Evolutionary conservation across 306 rosid species (phyloP).

Genomic region (Mimosa bimucronata): DNA sequence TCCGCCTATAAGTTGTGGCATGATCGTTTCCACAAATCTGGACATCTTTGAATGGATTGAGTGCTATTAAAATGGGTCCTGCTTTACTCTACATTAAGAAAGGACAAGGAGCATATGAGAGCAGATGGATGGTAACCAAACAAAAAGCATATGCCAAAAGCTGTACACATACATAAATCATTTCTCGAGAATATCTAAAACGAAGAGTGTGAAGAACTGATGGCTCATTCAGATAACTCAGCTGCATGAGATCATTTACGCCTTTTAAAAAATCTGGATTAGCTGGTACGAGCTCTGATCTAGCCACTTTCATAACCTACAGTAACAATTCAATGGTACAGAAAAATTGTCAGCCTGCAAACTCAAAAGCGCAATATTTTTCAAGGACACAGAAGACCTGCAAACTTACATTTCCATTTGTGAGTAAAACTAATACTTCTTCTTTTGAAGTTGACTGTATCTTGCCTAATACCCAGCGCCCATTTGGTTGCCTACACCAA

Average conservation of each 20-base stretch:
- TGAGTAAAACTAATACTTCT: constrained; percentile 60
- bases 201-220: constrained; percentile 79
- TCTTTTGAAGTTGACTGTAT: constrained; percentile 68
- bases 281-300: constrained; percentile 76
- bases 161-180: constrained; percentile 73
- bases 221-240: constrained; percentile 87
- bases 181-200: constrained; percentile 69
- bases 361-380: constrained; percentile 29
- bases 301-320: constrained; percentile 73
- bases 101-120: constrained; percentile 39
- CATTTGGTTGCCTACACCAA: constrained; percentile 80
- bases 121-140: constrained; percentile 30
- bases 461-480: constrained; percentile 70
- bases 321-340: constrained; percentile 39
- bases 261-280: constrained; percentile 80
- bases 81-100: constrained; percentile 80
- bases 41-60: constrained; percentile 83
- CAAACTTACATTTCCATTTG: constrained; percentile 74
- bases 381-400: constrained; percentile 30
- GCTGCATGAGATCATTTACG: constrained; percentile 80
- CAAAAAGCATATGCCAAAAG: constrained; percentile 35
- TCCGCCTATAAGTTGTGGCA: constrained; percentile 58
- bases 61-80: constrained; percentile 80
- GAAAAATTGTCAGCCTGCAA: constrained; percentile 38
- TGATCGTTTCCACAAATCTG: constrained; percentile 62